Evolutionary conservation across 2,329 filamentous ascomycete genomes (phyloP), one percentile per base, ranked within the genome.

Genomic region (Fusarium avenaceum): DNA sequence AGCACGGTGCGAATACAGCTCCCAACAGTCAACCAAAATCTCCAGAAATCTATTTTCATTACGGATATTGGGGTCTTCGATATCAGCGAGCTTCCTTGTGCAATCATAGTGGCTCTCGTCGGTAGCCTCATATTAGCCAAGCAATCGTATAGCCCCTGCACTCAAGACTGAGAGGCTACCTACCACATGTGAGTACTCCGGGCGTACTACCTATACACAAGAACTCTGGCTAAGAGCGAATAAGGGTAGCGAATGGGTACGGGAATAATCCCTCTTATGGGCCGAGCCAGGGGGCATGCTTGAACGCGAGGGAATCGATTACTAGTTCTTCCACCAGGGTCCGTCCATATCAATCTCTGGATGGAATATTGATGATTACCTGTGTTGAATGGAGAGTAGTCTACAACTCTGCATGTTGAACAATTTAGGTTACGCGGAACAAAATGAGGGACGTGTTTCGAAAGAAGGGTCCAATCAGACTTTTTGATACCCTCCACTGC

Each of bases 231-330:
- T 43, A 22, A 65, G 40, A 39, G 40, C 44, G 35, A 32, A 40
- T 43, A 50, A 57, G 28, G 48, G 48, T 42, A 53, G 55, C 19
- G 38, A 33, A 46, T 52, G 59, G 47, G 49, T 57, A 60, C 53
- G 54, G 47, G 44, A 65, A 65, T 56, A 66, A 47, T 32, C 49
- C 53, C n/a, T 35, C 59, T 24, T 39, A 38, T 26, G 52, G 39
- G 33, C 64, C 65, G 51, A 50, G 20, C 46, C 44, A 65, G 59
- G 63, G 44, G 39, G 35, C 35, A n/a, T 11, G 42, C 40, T 47
- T 38, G 33, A 55, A 62, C 52, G 52, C 53, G 45, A 51, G 43
- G 49, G 63, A 53, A 61, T 52, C 47, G 49, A 52, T 49, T 67
- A 14, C 67, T 62, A 69, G 65, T 45, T 67, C 49, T 38, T 38